Conservation (phyloP, 2,329 filamentous ascomycete species). For the Raffaelea ambrosiae region DNA sequence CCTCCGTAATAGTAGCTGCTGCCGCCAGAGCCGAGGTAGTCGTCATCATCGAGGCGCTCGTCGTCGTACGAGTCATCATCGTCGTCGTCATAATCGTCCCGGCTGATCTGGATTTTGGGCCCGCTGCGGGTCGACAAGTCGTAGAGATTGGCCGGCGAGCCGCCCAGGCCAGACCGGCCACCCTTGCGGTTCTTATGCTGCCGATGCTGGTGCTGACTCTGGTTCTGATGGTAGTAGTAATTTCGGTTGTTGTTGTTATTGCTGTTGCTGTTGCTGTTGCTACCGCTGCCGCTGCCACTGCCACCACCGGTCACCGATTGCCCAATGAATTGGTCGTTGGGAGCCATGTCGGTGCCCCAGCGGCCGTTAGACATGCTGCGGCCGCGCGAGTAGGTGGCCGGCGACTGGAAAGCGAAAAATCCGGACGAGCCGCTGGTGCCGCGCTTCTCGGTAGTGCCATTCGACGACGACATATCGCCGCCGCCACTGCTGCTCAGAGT, state of each 20-base stretch:
- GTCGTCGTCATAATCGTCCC: conserved; percentile 7
- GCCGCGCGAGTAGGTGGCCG: conserved; percentile 16
- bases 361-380: conserved; percentile 12
- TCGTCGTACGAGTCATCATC: neutral
- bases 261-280: neutral
- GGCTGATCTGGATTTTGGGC: conserved; percentile 12
- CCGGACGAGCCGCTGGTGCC: conserved; percentile 21
- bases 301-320: neutral
- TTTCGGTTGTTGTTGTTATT: neutral
- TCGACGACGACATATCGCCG: conserved; percentile 29
- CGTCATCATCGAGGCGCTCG: neutral
- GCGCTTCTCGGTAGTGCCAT: conserved; percentile 23
- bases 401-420: conserved; percentile 18
- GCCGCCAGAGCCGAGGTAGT: neutral
- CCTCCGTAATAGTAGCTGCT: neutral
- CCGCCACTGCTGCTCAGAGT: conserved; percentile 29
- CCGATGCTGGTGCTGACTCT: neutral
- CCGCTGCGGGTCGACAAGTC: conserved; percentile 3
- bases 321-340: neutral
- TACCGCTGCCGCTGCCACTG: conserved; percentile 1
- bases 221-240: too few species aligned
- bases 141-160: neutral
- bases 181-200: neutral
- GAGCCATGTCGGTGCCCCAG: neutral
- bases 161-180: neutral